Percentiles rank a stretch among this genome's conserved stretches.
Evolutionary conservation across 2,329 filamentous ascomycete genomes (phyloP).

Genomic region (Gliomastix tumulicola): DNA sequence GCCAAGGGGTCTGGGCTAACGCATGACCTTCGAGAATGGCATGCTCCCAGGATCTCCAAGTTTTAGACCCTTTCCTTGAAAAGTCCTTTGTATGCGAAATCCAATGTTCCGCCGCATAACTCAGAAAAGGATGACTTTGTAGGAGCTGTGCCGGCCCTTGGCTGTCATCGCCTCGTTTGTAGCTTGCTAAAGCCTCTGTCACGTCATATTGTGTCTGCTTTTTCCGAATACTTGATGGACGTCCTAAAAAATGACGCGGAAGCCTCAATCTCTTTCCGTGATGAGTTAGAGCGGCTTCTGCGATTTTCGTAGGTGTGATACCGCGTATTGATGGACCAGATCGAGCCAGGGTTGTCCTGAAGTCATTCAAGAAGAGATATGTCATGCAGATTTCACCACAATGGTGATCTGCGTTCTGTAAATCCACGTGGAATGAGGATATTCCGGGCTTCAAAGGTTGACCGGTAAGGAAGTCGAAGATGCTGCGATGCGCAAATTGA

Average conservation of each 20-base stretch:
- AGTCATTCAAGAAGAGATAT: constrained; percentile 30
- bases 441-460: constrained; percentile 9
- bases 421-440: constrained; percentile 11
- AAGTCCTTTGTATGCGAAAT: constrained; percentile 4
- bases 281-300: no score
- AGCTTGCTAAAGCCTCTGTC: not conserved
- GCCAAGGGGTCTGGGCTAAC: no score
- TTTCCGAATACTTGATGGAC: no score
- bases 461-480: constrained; percentile 6
- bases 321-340: not conserved
- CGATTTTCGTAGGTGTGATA: no score
- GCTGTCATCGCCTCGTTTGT: not conserved
- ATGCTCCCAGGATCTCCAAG: no score
- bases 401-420: constrained; percentile 14
- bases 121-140: constrained; percentile 4
- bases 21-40: no score
- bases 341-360: constrained; percentile 18
- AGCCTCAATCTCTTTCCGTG: no score
- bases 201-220: not conserved
- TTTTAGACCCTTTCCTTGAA: not conserved
- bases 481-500: constrained; percentile 23
- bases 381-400: constrained; percentile 28
- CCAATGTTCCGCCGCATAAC: constrained; percentile 6
- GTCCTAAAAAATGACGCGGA: no score
- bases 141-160: not conserved